phyloP scores from a whole-genome alignment of 2,329 filamentous ascomycete genomes.

The Trichoderma breve region DNA sequence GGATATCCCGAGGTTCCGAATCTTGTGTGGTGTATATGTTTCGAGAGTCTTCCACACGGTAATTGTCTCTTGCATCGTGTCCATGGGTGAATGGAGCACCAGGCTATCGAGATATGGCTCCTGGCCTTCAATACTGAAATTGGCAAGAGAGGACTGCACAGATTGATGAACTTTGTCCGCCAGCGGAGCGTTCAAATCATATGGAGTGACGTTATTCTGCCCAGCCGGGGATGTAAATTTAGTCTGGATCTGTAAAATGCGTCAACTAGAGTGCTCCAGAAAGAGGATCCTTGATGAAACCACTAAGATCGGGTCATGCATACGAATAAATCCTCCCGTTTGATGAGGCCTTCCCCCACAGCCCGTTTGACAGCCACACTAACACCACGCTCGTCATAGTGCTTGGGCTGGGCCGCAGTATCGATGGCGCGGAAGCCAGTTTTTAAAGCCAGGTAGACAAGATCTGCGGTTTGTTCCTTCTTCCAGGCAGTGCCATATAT shows the following conservation, averaged over 20 bases:
- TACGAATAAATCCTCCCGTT: constrained; percentile 60
- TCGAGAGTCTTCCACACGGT: constrained; percentile 66
- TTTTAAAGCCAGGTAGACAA: constrained; percentile 67
- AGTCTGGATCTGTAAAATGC: constrained; percentile 64
- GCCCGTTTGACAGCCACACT: constrained; percentile 64
- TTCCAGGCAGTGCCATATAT: constrained; percentile 90
- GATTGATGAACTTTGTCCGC: constrained; percentile 65
- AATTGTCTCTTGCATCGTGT: constrained; percentile 48
- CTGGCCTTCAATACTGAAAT: constrained; percentile 50
- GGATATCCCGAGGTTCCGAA: constrained; percentile 71
- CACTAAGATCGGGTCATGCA: constrained; percentile 24
- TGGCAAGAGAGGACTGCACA: constrained; percentile 62
- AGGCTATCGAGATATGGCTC: constrained; percentile 65
- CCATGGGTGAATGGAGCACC: constrained; percentile 65
- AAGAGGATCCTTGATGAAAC: background rate
- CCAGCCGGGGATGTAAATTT: constrained; percentile 69
- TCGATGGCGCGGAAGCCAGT: constrained; percentile 72
- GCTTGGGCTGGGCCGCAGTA: constrained; percentile 74
- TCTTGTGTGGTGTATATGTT: constrained; percentile 60
- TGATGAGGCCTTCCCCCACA: constrained; percentile 57
- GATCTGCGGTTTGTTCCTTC: constrained; percentile 61
- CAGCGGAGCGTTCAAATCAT: constrained; percentile 57
- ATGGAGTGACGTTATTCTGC: constrained; percentile 62
- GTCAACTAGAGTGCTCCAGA: background rate
- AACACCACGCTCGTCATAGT: constrained; percentile 73